Conservation (phyloP, 2,329 filamentous ascomycete genomes). For the Colletotrichum limetticola region DNA sequence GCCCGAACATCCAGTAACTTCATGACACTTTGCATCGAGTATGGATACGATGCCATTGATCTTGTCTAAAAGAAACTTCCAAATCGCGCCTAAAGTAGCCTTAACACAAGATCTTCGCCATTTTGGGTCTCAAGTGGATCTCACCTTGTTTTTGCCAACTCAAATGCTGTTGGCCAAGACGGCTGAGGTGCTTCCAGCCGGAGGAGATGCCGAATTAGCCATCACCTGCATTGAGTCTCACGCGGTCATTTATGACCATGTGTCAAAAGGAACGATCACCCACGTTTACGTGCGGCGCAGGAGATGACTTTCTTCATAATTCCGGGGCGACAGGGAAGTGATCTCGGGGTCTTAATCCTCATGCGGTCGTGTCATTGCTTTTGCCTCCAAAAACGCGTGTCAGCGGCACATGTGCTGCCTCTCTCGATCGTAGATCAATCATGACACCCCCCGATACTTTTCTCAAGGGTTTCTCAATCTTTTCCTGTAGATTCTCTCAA, state of each 20-base stretch:
- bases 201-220: background rate
- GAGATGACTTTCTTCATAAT: background rate
- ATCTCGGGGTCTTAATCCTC: no score
- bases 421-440: background rate
- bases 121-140: background rate
- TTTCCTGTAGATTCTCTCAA: background rate
- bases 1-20: no score
- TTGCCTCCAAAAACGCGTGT: background rate
- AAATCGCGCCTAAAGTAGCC: background rate
- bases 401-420: background rate
- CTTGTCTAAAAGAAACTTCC: background rate
- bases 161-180: background rate
- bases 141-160: background rate
- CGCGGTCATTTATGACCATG: background rate
- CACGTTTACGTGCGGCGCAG: background rate
- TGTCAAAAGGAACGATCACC: background rate
- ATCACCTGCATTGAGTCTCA: background rate
- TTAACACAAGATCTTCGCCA: background rate
- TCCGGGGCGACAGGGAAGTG: background rate
- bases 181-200: background rate
- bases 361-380: background rate
- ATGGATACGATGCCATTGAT: no score
- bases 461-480: background rate
- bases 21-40: no score
- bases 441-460: background rate